Evolutionary conservation across 257 asterid species (phyloP).

Genomic region (Verbascum thapsus): DNA sequence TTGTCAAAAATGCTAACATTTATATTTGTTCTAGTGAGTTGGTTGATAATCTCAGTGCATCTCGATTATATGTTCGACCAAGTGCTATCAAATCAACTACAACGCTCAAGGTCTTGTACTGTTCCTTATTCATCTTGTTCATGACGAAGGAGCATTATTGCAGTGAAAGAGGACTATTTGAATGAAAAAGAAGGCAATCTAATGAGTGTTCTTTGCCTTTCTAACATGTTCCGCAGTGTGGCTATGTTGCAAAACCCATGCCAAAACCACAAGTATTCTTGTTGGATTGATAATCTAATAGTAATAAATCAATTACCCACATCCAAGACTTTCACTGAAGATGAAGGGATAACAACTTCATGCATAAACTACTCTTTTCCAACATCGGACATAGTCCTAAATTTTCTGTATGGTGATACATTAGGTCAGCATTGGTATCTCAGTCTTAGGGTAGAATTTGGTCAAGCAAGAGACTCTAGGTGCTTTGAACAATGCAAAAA

Average conservation of each 20-base stretch:
- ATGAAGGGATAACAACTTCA: not conserved
- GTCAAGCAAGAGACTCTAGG: not conserved
- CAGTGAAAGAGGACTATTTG: not conserved
- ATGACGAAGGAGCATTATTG: not conserved
- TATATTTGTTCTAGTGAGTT: no score
- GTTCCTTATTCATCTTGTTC: not conserved
- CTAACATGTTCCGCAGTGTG: not conserved
- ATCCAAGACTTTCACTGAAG: conserved; percentile 20
- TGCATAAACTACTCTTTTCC: not conserved
- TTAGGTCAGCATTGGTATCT: not conserved
- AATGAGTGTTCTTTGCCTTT: not conserved
- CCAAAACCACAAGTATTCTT: not conserved
- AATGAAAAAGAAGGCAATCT: not conserved
- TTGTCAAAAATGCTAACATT: no score
- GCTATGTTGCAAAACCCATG: conserved; percentile 7
- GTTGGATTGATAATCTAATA: conserved; percentile 9
- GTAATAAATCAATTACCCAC: conserved; percentile 5
- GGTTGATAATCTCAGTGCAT: no score
- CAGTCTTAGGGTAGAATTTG: not conserved
- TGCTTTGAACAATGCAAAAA: not conserved
- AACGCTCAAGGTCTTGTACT: not conserved
- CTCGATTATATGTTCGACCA: no score
- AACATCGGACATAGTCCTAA: not conserved
- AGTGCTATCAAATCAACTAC: no score
- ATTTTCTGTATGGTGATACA: no score